A percentile compares a stretch with the other conserved stretches of the same genome.
phyloP scores from a whole-genome alignment of 2,329 filamentous ascomycete species.

The Fusarium verrucosum region DNA sequence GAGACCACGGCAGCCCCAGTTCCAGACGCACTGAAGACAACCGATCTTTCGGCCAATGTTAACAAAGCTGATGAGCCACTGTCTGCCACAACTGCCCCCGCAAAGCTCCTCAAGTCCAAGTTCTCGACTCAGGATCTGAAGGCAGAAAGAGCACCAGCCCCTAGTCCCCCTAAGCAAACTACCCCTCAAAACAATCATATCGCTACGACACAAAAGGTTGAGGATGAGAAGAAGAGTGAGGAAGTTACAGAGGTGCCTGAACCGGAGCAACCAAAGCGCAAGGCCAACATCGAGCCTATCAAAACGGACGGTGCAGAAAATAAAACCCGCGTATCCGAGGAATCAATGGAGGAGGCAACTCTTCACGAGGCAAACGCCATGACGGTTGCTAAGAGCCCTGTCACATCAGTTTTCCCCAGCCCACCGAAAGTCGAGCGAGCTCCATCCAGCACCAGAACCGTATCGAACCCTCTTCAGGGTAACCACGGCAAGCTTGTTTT shows the following conservation, averaged over 20 bases:
- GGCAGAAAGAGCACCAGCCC: slow-evolving; percentile 18
- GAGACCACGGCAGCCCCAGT: slow-evolving; percentile 30
- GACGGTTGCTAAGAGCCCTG: slow-evolving; percentile 83
- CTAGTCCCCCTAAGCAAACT: slow-evolving; percentile 12
- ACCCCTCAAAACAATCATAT: slow-evolving; percentile 14
- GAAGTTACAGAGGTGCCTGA: slow-evolving; percentile 25
- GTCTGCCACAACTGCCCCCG: slow-evolving; percentile 26
- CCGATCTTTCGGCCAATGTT: slow-evolving; percentile 8
- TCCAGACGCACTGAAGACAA: slow-evolving; percentile 29
- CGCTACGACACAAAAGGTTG: slow-evolving; percentile 19
- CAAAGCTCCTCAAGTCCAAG: slow-evolving; percentile 41
- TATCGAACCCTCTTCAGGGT: slow-evolving; percentile 58
- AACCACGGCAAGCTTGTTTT: slow-evolving; percentile 56
- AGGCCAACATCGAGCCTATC: slow-evolving; percentile 62
- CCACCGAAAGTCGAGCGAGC: slow-evolving; percentile 41
- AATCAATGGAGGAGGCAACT: slow-evolving; percentile 86
- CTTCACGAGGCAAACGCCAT: slow-evolving; percentile 85
- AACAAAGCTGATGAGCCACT: slow-evolving; percentile 24
- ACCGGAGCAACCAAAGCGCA: slow-evolving; percentile 44
- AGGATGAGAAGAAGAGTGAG: slow-evolving; percentile 5
- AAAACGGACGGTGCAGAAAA: slow-evolving; percentile 54
- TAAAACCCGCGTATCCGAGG: slow-evolving; percentile 67
- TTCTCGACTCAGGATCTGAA: slow-evolving; percentile 45
- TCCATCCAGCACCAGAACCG: slow-evolving; percentile 53
- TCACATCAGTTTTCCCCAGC: slow-evolving; percentile 68